These are phyloP conservation scores for Pythium rhizo-oryzae DNA, from an alignment of 352 stramenopile genomes.

Conservation along the genomic window DNA sequence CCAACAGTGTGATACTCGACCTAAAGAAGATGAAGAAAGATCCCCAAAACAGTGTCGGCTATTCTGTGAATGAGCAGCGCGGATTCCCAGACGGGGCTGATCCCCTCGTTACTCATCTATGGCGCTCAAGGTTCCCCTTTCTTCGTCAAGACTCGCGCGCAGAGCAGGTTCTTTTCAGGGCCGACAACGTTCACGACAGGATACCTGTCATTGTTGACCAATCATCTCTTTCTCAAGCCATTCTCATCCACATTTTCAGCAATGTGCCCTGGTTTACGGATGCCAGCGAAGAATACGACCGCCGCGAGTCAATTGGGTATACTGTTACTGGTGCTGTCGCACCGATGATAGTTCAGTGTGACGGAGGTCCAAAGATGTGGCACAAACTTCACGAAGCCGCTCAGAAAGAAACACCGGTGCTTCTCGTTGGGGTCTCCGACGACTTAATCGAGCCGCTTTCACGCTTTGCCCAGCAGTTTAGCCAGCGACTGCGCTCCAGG, in stretches of 20 bases:
- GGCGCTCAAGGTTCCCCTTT: conserved; percentile 43
- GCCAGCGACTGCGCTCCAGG: not conserved
- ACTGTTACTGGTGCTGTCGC: conserved; percentile 12
- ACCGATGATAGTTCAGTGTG: conserved; percentile 26
- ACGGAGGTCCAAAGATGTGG: conserved; percentile 30
- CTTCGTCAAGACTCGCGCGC: conserved; percentile 20
- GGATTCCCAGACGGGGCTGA: not conserved
- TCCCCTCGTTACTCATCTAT: conserved; percentile 27
- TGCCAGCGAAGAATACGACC: conserved; percentile 24
- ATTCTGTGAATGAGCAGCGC: not conserved
- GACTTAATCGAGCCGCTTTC: conserved; percentile 14
- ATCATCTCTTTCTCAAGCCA: conserved; percentile 43
- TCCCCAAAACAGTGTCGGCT: not conserved
- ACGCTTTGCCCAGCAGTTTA: conserved; percentile 1
- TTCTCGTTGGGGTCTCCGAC: conserved; percentile 17
- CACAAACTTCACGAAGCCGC: conserved; percentile 18
- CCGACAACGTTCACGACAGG: conserved; percentile 40
- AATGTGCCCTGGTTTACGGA: conserved; percentile 37
- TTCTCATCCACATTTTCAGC: conserved; percentile 55
- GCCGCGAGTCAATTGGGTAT: conserved; percentile 14
- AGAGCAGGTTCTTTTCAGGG: conserved; percentile 21
- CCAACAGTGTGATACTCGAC: not conserved
- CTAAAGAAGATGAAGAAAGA: not conserved
- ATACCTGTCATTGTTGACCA: conserved; percentile 51
- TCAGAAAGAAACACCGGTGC: conserved; percentile 18